A percentile compares a stretch with the other conserved stretches of the same genome.
phyloP scores from a whole-genome alignment of 306 rosid species.

The Prunus padus region DNA sequence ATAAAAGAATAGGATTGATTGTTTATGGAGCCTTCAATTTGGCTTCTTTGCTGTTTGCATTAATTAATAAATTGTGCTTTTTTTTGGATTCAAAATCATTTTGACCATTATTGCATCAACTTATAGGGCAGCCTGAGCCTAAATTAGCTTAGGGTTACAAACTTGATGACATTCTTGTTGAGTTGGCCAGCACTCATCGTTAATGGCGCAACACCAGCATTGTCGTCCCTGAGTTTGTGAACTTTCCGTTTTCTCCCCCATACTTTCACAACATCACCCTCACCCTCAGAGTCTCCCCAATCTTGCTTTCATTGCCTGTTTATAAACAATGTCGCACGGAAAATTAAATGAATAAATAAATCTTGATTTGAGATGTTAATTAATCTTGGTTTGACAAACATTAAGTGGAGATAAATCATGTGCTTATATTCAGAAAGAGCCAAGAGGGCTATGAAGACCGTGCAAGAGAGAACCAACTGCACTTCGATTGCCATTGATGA shows the following conservation, averaged over 20 bases:
- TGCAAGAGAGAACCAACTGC: not conserved
- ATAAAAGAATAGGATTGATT: too few relatives aligned
- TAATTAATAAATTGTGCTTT: too few relatives aligned
- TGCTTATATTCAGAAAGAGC: conserved; percentile 4
- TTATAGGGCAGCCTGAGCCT: too few relatives aligned
- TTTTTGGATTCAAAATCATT: too few relatives aligned
- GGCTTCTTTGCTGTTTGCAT: too few relatives aligned
- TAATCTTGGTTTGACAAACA: not conserved
- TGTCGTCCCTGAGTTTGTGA: not conserved
- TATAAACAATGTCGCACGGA: too few relatives aligned
- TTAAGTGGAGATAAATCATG: not conserved
- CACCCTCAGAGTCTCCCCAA: not conserved
- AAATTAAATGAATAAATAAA: not conserved
- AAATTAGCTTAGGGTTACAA: too few relatives aligned
- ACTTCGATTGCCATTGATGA: conserved; percentile 3
- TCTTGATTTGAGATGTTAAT: not conserved
- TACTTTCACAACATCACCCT: not conserved
- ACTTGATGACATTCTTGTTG: not conserved
- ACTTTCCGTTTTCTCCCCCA: not conserved
- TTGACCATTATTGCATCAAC: too few relatives aligned
- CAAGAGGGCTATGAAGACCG: not conserved
- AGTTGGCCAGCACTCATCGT: not conserved
- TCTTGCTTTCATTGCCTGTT: not conserved
- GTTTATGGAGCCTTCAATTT: too few relatives aligned
- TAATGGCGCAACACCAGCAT: conserved; percentile 1